Evolutionary conservation across 768 basidiomycete species (phyloP).

Genomic region (Cyclocybe cylindracea): DNA sequence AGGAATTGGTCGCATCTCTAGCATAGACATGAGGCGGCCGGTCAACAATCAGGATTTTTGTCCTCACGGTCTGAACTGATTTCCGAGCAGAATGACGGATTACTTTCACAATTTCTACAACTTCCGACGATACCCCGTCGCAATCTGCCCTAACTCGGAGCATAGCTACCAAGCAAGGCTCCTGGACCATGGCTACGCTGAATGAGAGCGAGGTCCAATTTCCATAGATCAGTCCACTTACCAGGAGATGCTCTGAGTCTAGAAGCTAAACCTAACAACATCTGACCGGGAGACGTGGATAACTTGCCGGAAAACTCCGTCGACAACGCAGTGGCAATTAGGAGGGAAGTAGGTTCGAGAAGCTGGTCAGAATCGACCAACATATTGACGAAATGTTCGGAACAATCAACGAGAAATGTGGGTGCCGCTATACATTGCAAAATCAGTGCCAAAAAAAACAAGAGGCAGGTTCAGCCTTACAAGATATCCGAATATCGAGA

Average conservation of each 20-base stretch:
- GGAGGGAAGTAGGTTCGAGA: conserved; percentile 59
- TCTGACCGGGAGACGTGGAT: conserved; percentile 38
- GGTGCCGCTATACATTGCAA: conserved; percentile 3
- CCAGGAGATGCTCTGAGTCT: conserved; percentile 22
- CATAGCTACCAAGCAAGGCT: conserved; percentile 73
- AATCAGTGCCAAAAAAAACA: conserved; percentile 1
- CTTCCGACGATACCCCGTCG: conserved; percentile 46
- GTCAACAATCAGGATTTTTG: no score
- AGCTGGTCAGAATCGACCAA: conserved; percentile 37
- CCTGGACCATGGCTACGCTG: conserved; percentile 66
- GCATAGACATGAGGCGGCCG: conserved; percentile 5
- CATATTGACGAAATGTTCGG: conserved; percentile 41
- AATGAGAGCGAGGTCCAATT: conserved; percentile 4
- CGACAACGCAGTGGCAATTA: conserved; percentile 69
- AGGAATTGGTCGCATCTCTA: conserved; percentile 77
- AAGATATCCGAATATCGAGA: conserved; percentile 40
- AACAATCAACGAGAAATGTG: conserved; percentile 23
- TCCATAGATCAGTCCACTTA: conserved; percentile 1
- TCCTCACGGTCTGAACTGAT: conserved; percentile 59
- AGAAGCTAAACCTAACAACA: conserved; percentile 40
- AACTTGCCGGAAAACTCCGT: conserved; percentile 54
- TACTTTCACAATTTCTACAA: conserved; percentile 41
- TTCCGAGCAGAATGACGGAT: conserved; percentile 46
- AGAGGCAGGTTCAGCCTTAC: conserved; percentile 33
- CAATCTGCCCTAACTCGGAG: conserved; percentile 63